phyloP scores from a whole-genome alignment of 192 early-diverging fungal genomes.

The Coemansia biformis region DNA sequence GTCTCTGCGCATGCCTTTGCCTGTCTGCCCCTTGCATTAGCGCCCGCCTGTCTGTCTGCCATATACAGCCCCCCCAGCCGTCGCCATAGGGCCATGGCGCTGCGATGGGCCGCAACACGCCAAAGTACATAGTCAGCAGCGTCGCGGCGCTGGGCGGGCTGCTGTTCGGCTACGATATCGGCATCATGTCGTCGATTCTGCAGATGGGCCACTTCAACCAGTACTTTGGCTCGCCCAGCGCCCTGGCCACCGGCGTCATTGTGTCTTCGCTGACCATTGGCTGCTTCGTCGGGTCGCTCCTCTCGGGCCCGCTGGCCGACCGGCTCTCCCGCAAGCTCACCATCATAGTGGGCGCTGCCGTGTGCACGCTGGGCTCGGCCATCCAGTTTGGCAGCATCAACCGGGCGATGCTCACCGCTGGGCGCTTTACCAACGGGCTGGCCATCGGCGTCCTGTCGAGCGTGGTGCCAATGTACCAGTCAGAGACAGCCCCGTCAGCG shows the following conservation, averaged over 20 bases:
- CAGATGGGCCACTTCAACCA: conserved; percentile 58
- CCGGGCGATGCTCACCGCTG: conserved; percentile 34
- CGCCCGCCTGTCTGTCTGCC: no score
- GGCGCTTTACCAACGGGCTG: conserved; percentile 43
- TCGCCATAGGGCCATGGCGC: conserved; percentile 5
- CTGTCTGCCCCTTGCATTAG: no score
- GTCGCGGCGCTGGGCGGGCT: conserved; percentile 20
- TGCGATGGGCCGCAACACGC: conserved; percentile 13
- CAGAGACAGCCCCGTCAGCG: conserved; percentile 47
- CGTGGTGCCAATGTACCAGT: conserved; percentile 47
- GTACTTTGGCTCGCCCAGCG: conserved; percentile 54
- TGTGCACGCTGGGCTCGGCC: conserved; percentile 43
- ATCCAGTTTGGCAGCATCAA: conserved; percentile 44
- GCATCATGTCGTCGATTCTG: conserved; percentile 33
- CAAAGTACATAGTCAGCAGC: conserved; percentile 18
- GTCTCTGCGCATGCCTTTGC: neutral
- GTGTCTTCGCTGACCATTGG: conserved; percentile 61
- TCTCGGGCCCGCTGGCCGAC: conserved; percentile 61
- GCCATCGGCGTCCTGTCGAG: conserved; percentile 43
- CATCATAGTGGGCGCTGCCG: conserved; percentile 32
- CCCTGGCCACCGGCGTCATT: conserved; percentile 53
- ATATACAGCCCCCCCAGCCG: neutral
- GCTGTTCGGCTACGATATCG: conserved; percentile 24
- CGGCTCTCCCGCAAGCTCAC: conserved; percentile 54
- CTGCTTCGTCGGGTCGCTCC: conserved; percentile 65